These are phyloP conservation scores for Cladosporium austrohemisphaericum DNA, from an alignment of 2,329 filamentous ascomycete genomes.

Conservation along the genomic window DNA sequence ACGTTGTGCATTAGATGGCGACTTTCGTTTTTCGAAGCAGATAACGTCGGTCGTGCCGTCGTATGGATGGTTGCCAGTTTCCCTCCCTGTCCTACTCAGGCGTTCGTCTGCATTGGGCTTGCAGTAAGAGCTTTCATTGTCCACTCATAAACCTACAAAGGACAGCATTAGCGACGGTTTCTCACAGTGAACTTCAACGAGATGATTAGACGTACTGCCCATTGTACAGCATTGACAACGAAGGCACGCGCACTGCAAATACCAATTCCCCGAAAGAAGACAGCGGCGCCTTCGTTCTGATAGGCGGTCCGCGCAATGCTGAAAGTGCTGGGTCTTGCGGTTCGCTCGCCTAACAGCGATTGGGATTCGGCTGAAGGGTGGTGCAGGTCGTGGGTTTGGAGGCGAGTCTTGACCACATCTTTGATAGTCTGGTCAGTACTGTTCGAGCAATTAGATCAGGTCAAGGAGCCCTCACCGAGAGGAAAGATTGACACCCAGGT, in stretches of 20 bases:
- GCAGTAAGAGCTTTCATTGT: constrained; percentile 56
- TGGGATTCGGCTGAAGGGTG: neutral
- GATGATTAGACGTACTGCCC: constrained; percentile 57
- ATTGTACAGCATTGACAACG: constrained; percentile 87
- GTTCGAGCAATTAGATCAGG: neutral
- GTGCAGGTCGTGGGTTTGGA: constrained; percentile 67
- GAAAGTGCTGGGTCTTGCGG: constrained; percentile 3
- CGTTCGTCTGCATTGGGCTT: constrained; percentile 12
- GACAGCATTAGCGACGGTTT: neutral
- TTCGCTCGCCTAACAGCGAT: constrained; percentile 11
- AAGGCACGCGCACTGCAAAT: constrained; percentile 85
- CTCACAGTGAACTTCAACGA: neutral
- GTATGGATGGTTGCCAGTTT: too few relatives aligned
- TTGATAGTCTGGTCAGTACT: neutral
- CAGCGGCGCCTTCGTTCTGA: constrained; percentile 63
- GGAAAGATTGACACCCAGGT: constrained; percentile 92
- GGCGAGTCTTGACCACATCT: constrained; percentile 86
- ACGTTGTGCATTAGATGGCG: too few relatives aligned
- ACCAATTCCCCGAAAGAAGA: constrained; percentile 78
- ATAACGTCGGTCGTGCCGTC: too few relatives aligned
- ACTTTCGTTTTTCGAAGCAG: too few relatives aligned
- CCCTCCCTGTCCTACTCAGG: too few relatives aligned
- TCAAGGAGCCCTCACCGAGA: constrained; percentile 41
- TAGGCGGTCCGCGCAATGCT: constrained; percentile 63
- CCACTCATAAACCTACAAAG: constrained; percentile 66